phyloP scores from a whole-genome alignment of 2,329 filamentous ascomycete species.

The Xylariaceae sp. region DNA sequence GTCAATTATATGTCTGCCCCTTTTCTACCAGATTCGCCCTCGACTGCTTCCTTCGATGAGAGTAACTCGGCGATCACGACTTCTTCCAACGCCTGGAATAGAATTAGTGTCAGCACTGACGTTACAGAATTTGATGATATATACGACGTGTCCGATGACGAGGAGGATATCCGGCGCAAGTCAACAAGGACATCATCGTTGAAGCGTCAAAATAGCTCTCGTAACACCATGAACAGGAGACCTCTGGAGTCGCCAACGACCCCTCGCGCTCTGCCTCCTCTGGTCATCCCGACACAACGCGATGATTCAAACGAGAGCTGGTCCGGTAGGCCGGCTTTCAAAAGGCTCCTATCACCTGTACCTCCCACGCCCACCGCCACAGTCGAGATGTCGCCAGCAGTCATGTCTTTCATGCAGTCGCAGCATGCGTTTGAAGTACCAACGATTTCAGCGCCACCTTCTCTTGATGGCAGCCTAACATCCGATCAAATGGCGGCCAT shows the following conservation, averaged over 20 bases:
- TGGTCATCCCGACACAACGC: constrained; percentile 47
- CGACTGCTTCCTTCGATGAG: constrained; percentile 48
- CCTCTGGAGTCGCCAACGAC: constrained; percentile 33
- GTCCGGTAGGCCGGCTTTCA: constrained; percentile 41
- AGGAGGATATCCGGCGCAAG: constrained; percentile 55
- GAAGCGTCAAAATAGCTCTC: constrained; percentile 31
- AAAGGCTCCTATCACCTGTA: constrained; percentile 52
- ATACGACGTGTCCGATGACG: constrained; percentile 74
- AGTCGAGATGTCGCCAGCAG: constrained; percentile 71
- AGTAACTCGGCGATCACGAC: constrained; percentile 44
- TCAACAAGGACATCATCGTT: constrained; percentile 37
- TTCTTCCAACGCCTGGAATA: constrained; percentile 59
- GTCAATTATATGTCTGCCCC: constrained; percentile 61
- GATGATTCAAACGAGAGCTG: constrained; percentile 34
- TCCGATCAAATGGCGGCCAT: constrained; percentile 82
- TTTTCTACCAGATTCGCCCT: constrained; percentile 58
- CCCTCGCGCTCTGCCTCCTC: constrained; percentile 38
- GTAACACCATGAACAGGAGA: constrained; percentile 34
- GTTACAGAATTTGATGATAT: constrained; percentile 78
- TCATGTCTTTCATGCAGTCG: constrained; percentile 65
- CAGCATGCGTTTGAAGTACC: constrained; percentile 64
- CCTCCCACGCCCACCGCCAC: constrained; percentile 61
- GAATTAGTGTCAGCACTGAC: constrained; percentile 58
- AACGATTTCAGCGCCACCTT: constrained; percentile 75
- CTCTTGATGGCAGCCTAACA: constrained; percentile 80